Percentiles rank a stretch among this genome's conserved stretches.
These are phyloP conservation scores for Penicillium alfredii DNA, from an alignment of 495 filamentous ascomycete genomes.

Conservation along the genomic window DNA sequence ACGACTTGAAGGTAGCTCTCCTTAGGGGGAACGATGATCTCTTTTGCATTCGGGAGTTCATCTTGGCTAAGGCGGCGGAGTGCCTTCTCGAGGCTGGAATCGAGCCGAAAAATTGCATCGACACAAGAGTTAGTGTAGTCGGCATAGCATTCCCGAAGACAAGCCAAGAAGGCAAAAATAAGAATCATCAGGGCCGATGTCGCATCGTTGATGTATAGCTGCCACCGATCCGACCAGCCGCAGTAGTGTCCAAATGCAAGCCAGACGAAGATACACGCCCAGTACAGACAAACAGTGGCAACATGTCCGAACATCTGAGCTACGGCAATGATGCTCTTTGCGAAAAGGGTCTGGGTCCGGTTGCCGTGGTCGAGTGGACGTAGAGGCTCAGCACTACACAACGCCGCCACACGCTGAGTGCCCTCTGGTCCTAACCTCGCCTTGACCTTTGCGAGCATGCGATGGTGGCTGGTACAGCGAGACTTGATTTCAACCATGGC, in stretches of 20 bases:
- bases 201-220: conserved; percentile 37
- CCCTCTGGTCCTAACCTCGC: conserved; percentile 12
- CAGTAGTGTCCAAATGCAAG: conserved; percentile 24
- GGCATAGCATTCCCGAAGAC: conserved; percentile 31
- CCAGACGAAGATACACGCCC: conserved; percentile 33
- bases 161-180: conserved; percentile 33
- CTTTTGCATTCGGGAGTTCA: conserved; percentile 13
- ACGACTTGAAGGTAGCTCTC: conserved; percentile 18
- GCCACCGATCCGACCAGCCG: conserved; percentile 28
- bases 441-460: conserved; percentile 23
- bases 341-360: conserved; percentile 13
- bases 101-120: conserved; percentile 28
- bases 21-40: conserved; percentile 20
- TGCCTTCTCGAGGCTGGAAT: conserved; percentile 28
- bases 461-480: conserved; percentile 22
- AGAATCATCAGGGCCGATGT: conserved; percentile 33
- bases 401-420: conserved; percentile 3
- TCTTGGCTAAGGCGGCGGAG: conserved; percentile 26
- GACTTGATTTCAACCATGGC: conserved; percentile 26
- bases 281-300: conserved; percentile 23
- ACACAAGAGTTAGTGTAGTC: conserved; percentile 25
- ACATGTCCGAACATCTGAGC: conserved; percentile 26
- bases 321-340: conserved; percentile 12
- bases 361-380: conserved; percentile 9
- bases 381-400: conserved; percentile 5